These are phyloP conservation scores for Gillenia trifoliata DNA, from an alignment of 306 rosid species.

Conservation along the genomic window DNA sequence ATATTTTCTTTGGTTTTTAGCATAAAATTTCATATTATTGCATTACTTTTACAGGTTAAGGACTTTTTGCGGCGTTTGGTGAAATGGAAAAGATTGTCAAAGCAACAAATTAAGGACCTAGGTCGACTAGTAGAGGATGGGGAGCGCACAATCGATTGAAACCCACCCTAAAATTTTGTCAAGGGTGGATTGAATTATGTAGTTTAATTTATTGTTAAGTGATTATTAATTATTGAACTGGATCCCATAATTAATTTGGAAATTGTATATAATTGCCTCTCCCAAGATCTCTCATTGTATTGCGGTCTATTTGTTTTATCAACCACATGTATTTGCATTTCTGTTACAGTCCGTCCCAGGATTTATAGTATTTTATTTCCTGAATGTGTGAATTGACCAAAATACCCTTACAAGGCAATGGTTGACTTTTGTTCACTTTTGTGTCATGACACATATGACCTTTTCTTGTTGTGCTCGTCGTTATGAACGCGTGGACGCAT, in stretches of 20 bases:
- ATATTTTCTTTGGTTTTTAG: not conserved
- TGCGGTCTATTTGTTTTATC: not conserved
- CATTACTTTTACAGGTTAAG: constrained; percentile 47
- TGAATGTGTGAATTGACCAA: too few relatives aligned
- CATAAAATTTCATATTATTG: not conserved
- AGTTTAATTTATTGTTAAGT: constrained; percentile 13
- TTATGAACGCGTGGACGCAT: too few relatives aligned
- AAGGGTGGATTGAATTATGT: constrained; percentile 34
- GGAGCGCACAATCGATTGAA: not conserved
- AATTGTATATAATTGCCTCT: constrained; percentile 6
- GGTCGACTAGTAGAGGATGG: constrained; percentile 10
- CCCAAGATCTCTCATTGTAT: not conserved
- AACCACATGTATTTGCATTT: not conserved
- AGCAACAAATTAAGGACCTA: constrained; percentile 10
- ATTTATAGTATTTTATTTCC: too few relatives aligned
- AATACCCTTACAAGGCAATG: too few relatives aligned
- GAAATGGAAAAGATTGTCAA: constrained; percentile 55
- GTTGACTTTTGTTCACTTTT: too few relatives aligned
- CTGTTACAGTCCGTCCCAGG: too few relatives aligned
- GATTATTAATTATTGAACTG: constrained; percentile 2
- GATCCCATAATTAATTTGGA: constrained; percentile 2
- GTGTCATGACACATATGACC: too few relatives aligned
- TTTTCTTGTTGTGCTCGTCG: too few relatives aligned
- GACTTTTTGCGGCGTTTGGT: constrained; percentile 72
- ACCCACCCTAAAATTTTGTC: constrained; percentile 31